Evolutionary conservation across 2,329 filamentous ascomycete species (phyloP).

Genomic region (Purpureocillium takamizusanense): DNA sequence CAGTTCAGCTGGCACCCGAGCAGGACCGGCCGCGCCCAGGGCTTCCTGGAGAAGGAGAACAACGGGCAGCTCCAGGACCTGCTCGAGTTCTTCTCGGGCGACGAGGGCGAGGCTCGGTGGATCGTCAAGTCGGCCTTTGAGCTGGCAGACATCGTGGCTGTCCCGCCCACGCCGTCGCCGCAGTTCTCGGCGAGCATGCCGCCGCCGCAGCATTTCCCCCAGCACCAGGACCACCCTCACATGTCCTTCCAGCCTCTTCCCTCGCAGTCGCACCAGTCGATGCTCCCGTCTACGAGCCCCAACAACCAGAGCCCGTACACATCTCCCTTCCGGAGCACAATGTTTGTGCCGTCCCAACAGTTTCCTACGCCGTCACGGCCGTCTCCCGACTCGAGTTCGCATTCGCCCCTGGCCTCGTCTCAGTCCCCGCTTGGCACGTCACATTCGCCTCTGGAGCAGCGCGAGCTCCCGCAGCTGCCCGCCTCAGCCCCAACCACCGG

Average conservation of each 20-base stretch:
- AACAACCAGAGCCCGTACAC: slow-evolving; percentile 15
- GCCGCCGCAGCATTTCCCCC: slow-evolving; percentile 12
- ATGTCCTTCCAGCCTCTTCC: slow-evolving; percentile 23
- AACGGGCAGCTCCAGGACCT: slow-evolving; percentile 55
- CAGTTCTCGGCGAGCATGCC: slow-evolving; percentile 16
- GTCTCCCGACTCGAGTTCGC: slow-evolving; percentile 23
- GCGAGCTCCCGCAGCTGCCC: slow-evolving; percentile 24
- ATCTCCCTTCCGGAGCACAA: slow-evolving; percentile 20
- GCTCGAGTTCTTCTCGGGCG: slow-evolving; percentile 54
- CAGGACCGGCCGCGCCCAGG: slow-evolving; percentile 46
- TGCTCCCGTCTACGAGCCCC: slow-evolving; percentile 12
- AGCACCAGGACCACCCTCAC: slow-evolving; percentile 18
- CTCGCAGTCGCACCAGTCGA: slow-evolving; percentile 15
- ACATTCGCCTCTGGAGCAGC: slow-evolving; percentile 23
- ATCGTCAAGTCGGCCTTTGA: slow-evolving; percentile 52
- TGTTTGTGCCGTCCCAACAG: slow-evolving; percentile 22
- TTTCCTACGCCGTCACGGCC: slow-evolving; percentile 16
- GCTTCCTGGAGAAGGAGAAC: slow-evolving; percentile 52
- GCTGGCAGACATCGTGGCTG: slow-evolving; percentile 37
- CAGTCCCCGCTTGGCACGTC: slow-evolving; percentile 19
- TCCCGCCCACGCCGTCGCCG: slow-evolving; percentile 19
- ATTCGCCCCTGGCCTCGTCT: slow-evolving; percentile 14
- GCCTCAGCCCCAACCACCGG: slow-evolving; percentile 10
- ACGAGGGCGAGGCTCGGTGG: slow-evolving; percentile 45
- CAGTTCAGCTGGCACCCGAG: slow-evolving; percentile 54